These are phyloP conservation scores for Podospora fimiseda DNA, from an alignment of 495 filamentous ascomycete species.

Conservation along the genomic window DNA sequence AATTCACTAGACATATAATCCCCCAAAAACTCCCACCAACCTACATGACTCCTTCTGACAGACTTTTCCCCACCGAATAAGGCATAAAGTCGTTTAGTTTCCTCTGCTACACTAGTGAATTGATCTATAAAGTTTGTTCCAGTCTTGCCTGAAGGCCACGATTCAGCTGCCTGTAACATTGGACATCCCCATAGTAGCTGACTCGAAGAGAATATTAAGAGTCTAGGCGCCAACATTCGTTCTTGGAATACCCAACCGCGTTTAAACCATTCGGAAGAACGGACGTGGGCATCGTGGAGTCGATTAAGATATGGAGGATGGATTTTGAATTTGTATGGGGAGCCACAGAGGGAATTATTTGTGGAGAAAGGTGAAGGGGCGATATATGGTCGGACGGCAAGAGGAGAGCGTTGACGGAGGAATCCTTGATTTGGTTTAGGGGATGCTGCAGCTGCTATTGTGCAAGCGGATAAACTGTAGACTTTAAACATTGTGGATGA, in stretches of 20 bases:
- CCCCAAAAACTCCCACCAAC: slow-evolving; percentile 4
- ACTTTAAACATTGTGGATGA: not conserved
- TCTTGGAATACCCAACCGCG: not conserved
- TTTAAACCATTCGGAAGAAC: not conserved
- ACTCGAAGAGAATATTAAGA: not conserved
- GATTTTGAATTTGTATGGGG: not conserved
- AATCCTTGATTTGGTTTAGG: not conserved
- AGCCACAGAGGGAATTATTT: too few relatives aligned
- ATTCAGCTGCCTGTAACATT: not conserved
- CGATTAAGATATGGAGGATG: not conserved
- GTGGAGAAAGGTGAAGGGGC: not conserved
- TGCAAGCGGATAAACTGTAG: not conserved
- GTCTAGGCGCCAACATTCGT: not conserved
- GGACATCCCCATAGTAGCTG: not conserved
- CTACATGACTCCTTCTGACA: not conserved
- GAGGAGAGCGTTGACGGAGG: not conserved
- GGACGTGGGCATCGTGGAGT: not conserved
- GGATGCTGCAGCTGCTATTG: not conserved
- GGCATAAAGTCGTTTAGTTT: not conserved
- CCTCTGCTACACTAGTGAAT: slow-evolving; percentile 2
- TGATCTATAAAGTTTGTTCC: not conserved
- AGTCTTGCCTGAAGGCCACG: slow-evolving; percentile 1
- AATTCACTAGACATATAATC: slow-evolving; percentile 1
- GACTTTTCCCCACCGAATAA: not conserved
- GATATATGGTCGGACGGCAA: not conserved